These are phyloP conservation scores for Auricularia sp. DNA, from an alignment of 768 basidiomycete species.

Conservation along the genomic window DNA sequence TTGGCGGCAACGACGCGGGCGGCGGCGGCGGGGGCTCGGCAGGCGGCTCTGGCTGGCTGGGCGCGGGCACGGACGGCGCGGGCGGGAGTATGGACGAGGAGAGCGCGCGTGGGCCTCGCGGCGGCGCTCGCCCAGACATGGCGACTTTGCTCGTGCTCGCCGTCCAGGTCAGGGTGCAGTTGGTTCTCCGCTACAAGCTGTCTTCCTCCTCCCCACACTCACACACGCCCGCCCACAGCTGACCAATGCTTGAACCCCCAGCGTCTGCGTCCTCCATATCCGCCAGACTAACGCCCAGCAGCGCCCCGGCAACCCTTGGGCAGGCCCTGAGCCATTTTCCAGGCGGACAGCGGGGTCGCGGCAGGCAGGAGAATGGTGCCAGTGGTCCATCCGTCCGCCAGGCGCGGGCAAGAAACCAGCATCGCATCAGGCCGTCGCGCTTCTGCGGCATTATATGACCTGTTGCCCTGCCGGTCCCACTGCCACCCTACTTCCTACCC, in stretches of 20 bases:
- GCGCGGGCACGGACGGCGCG: conserved; percentile 5
- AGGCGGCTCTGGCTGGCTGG: conserved; percentile 4
- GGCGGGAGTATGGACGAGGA: conserved; percentile 36
- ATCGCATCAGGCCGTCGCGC: too few relatives aligned
- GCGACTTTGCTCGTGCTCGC: background rate
- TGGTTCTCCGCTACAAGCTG: background rate
- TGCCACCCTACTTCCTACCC: too few relatives aligned
- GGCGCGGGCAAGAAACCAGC: too few relatives aligned
- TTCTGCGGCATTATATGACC: too few relatives aligned
- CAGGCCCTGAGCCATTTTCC: too few relatives aligned
- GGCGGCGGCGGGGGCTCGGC: conserved; percentile 10
- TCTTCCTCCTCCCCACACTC: background rate
- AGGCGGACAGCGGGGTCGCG: too few relatives aligned
- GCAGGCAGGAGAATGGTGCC: too few relatives aligned
- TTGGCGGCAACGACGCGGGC: background rate
- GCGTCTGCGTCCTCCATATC: too few relatives aligned
- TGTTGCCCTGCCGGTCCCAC: too few relatives aligned
- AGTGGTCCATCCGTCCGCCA: too few relatives aligned
- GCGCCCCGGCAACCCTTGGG: too few relatives aligned
- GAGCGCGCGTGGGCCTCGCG: conserved; percentile 62
- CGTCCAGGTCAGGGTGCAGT: background rate
- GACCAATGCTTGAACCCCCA: background rate
- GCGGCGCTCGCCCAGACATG: conserved; percentile 62
- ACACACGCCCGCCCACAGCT: background rate
- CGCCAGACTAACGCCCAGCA: too few relatives aligned